phyloP scores from a whole-genome alignment of 768 basidiomycete species.

The Kwoniella dejecticola region DNA sequence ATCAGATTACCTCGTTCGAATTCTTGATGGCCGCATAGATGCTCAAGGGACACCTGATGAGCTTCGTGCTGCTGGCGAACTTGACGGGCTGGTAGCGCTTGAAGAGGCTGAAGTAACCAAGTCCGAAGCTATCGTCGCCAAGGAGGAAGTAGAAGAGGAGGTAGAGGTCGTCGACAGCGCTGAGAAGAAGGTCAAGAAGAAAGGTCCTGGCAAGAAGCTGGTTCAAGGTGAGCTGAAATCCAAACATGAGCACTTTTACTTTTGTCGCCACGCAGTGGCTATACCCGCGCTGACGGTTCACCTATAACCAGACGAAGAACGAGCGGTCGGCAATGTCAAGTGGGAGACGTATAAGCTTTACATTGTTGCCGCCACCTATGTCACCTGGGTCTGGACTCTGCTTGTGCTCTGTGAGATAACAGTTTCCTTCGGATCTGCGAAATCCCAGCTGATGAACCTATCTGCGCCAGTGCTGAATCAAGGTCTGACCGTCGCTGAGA shows the following conservation, averaged over 20 bases:
- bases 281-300: too few relatives aligned
- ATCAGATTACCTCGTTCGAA: slow-evolving; percentile 71
- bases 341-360: slow-evolving; percentile 66
- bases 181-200: slow-evolving; percentile 43
- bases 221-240: slow-evolving; percentile 43
- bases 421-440: background rate
- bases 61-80: slow-evolving; percentile 64
- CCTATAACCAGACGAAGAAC: slow-evolving; percentile 58
- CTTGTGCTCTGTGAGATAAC: slow-evolving; percentile 65
- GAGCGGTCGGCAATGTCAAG: slow-evolving; percentile 78
- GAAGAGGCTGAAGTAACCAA: slow-evolving; percentile 56
- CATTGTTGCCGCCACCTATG: slow-evolving; percentile 53
- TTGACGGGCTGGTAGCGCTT: slow-evolving; percentile 64
- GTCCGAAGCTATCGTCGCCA: slow-evolving; percentile 47
- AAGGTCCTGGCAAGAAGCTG: slow-evolving; percentile 46
- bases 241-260: too few relatives aligned
- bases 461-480: slow-evolving; percentile 40
- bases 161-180: slow-evolving; percentile 43
- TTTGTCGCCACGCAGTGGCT: too few relatives aligned
- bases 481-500: slow-evolving; percentile 37
- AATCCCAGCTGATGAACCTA: background rate
- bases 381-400: slow-evolving; percentile 47
- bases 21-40: slow-evolving; percentile 80
- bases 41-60: slow-evolving; percentile 70
- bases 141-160: slow-evolving; percentile 44